These are phyloP conservation scores for Eucalyptus coolabah DNA, from an alignment of 345 rosid species.

Conservation along the genomic window DNA sequence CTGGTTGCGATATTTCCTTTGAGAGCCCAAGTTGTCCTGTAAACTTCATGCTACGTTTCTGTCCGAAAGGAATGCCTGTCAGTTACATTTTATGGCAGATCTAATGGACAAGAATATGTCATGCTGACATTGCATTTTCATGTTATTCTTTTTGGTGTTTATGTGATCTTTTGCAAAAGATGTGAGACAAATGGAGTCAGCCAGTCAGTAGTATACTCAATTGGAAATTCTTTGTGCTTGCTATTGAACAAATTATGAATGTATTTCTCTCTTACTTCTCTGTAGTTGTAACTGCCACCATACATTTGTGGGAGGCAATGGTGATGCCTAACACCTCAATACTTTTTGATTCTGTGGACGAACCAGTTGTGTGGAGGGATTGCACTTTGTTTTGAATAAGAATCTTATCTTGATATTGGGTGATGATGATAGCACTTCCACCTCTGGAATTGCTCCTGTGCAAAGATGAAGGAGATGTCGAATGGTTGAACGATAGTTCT, in stretches of 20 bases:
- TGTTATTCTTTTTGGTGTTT: not conserved
- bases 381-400: not conserved
- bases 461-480: not conserved
- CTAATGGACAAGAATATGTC: not conserved
- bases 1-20: not conserved
- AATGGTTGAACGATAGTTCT: not conserved
- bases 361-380: not conserved
- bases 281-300: not conserved
- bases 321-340: not conserved
- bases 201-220: not conserved
- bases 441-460: not conserved
- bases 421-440: not conserved
- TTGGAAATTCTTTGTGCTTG: not conserved
- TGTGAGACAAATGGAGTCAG: not conserved
- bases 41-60: not conserved
- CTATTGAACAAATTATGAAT: not conserved
- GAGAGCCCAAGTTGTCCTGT: not conserved
- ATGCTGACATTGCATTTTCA: not conserved
- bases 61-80: not conserved
- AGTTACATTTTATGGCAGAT: not conserved
- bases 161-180: not conserved
- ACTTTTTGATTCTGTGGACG: not conserved
- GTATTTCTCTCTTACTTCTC: not conserved
- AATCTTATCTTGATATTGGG: not conserved
- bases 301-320: not conserved